Conservation (phyloP, 805 yeast genomes). For the Metschnikowia proteae region DNA sequence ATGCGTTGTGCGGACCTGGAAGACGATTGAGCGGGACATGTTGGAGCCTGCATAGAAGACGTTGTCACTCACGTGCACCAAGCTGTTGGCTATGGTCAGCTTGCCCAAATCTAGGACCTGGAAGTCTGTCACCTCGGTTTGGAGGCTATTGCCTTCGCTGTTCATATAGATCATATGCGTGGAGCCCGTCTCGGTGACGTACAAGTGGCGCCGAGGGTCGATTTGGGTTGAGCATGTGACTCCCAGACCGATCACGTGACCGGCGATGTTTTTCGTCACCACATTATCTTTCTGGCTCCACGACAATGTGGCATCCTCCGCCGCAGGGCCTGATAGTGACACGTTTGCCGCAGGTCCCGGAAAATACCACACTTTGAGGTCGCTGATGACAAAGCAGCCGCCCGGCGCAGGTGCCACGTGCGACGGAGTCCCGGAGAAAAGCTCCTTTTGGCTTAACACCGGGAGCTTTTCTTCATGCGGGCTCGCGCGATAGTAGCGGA, state of each 20-base stretch:
- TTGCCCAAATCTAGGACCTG: constrained; percentile 25
- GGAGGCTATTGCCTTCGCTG: neutral
- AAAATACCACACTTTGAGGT: constrained; percentile 27
- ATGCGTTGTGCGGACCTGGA: constrained; percentile 21
- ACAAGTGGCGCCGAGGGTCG: constrained; percentile 26
- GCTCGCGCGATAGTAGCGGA: constrained; percentile 27
- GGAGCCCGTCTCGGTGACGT: constrained; percentile 28
- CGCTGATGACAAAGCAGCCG: constrained; percentile 28
- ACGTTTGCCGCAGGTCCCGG: constrained; percentile 12
- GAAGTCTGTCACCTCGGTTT: constrained; percentile 14
- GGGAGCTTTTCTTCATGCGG: constrained; percentile 3
- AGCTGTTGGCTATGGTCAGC: constrained; percentile 28
- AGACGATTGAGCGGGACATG: constrained; percentile 29
- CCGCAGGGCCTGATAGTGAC: constrained; percentile 1
- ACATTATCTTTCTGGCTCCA: constrained; percentile 4
- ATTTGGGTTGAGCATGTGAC: constrained; percentile 18
- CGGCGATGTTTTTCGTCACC: constrained; percentile 8
- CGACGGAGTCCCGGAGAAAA: constrained; percentile 30
- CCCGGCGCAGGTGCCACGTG: constrained; percentile 22
- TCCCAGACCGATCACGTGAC: constrained; percentile 7
- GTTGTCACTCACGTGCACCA: constrained; percentile 26
- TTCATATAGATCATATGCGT: constrained; percentile 25
- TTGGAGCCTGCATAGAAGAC: constrained; percentile 30
- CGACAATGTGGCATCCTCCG: constrained; percentile 9
- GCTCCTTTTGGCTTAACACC: constrained; percentile 23